These are phyloP conservation scores for Saprolegnia diclina DNA, from an alignment of 352 stramenopile species.

Conservation along the genomic window DNA sequence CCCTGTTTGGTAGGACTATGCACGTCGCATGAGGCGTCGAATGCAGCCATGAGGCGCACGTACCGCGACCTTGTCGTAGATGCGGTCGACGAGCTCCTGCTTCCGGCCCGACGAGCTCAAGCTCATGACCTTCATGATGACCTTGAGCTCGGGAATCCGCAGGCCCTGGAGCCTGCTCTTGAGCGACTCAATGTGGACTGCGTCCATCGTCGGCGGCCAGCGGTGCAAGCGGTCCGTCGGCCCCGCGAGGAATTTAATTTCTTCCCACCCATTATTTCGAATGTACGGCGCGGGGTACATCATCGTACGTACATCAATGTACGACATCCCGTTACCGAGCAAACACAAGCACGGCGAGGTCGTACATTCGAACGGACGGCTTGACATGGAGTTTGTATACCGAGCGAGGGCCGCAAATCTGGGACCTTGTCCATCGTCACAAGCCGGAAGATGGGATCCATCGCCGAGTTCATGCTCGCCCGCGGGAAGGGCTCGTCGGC, in stretches of 20 bases:
- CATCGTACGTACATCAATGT: not conserved
- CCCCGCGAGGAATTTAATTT: not conserved
- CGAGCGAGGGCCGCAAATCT: not conserved
- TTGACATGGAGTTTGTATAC: not conserved
- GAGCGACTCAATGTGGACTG: not conserved
- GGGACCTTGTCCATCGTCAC: not conserved
- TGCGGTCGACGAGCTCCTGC: constrained; percentile 71
- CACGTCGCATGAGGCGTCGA: not conserved
- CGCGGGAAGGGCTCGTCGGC: constrained; percentile 3
- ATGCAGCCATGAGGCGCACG: not conserved
- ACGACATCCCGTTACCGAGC: not conserved
- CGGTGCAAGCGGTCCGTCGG: too few relatives aligned
- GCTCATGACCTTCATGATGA: constrained; percentile 62
- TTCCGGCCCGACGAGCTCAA: constrained; percentile 67
- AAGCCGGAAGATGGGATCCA: not conserved
- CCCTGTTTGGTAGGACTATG: not conserved
- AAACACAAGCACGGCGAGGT: not conserved
- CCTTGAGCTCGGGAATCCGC: constrained; percentile 69
- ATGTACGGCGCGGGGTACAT: not conserved
- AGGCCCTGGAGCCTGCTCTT: constrained; percentile 41
- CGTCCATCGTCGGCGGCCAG: not conserved
- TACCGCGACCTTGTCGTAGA: constrained; percentile 57
- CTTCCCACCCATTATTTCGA: constrained; percentile 2
- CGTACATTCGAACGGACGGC: not conserved
- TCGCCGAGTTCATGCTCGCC: constrained; percentile 21